phyloP scores from a whole-genome alignment of 768 basidiomycete species.

The Kwoniella sp. region DNA sequence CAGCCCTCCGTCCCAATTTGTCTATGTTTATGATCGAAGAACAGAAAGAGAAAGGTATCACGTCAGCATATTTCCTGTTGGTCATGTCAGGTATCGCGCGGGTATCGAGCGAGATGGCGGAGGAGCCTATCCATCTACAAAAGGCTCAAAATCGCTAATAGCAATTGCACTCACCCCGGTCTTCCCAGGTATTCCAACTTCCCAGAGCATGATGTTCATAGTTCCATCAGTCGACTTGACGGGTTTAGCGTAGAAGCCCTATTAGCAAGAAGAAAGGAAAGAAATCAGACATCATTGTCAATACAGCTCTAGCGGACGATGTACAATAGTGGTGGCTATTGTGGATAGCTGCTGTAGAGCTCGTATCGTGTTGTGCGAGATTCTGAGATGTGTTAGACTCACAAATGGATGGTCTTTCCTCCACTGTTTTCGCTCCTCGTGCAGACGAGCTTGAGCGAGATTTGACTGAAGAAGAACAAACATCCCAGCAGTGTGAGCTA shows the following conservation, averaged over 20 bases:
- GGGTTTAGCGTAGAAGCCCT: slow-evolving; percentile 98
- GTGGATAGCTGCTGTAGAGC: neutral
- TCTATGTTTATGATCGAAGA: too few species aligned
- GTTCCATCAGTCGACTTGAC: slow-evolving; percentile 85
- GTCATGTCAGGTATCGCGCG: too few species aligned
- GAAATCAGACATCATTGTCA: neutral
- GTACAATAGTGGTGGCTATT: too few species aligned
- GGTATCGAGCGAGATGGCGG: neutral
- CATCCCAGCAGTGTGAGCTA: too few species aligned
- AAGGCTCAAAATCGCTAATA: too few species aligned
- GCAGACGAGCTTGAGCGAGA: slow-evolving; percentile 71
- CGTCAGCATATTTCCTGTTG: slow-evolving; percentile 17
- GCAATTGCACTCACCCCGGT: slow-evolving; percentile 68
- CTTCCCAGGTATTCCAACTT: slow-evolving; percentile 97
- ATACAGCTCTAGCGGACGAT: too few species aligned
- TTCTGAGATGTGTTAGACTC: too few species aligned
- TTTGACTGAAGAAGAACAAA: slow-evolving; percentile 31
- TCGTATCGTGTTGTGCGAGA: too few species aligned
- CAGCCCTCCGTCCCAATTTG: slow-evolving; percentile 94
- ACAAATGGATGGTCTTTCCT: slow-evolving; percentile 98
- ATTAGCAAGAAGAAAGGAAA: neutral
- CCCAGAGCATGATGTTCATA: slow-evolving; percentile 97
- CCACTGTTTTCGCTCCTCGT: slow-evolving; percentile 99
- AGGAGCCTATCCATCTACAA: too few species aligned
- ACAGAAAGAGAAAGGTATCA: slow-evolving; percentile 10